A percentile compares a stretch with the other conserved stretches of the same genome.
These are phyloP conservation scores for Phytophthora sojae DNA, from an alignment of 352 stramenopile species.

Conservation along the genomic window DNA sequence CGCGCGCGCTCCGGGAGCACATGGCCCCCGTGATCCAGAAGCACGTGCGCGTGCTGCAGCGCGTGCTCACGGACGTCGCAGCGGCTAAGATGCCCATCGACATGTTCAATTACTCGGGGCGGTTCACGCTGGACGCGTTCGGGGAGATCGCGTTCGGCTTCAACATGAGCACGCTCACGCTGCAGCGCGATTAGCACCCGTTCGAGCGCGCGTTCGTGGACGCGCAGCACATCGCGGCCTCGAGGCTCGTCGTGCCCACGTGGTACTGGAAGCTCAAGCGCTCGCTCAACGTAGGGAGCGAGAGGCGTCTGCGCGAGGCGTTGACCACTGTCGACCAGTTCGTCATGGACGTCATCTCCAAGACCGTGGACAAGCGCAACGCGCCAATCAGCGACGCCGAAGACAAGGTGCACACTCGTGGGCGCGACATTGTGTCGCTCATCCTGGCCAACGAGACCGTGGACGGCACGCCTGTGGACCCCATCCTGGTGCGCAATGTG, in stretches of 20 bases:
- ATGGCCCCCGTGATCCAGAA: slow-evolving; percentile 57
- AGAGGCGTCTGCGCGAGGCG: slow-evolving; percentile 6
- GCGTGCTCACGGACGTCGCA: slow-evolving; percentile 15
- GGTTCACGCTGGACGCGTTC: slow-evolving; percentile 48
- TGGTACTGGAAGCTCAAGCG: slow-evolving; percentile 51
- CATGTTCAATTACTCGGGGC: slow-evolving; percentile 27
- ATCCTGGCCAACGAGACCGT: slow-evolving; percentile 34
- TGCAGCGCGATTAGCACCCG: slow-evolving; percentile 34
- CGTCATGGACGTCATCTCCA: slow-evolving; percentile 41
- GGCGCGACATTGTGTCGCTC: slow-evolving; percentile 41
- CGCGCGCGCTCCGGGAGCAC: slow-evolving; percentile 49
- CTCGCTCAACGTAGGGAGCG: slow-evolving; percentile 41
- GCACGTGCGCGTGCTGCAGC: slow-evolving; percentile 46
- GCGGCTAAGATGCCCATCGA: slow-evolving; percentile 21
- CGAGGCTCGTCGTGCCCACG: slow-evolving; percentile 29
- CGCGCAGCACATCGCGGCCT: slow-evolving; percentile 28
- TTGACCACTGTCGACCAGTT: slow-evolving; percentile 17
- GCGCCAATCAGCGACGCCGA: not conserved
- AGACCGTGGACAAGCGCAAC: slow-evolving; percentile 30
- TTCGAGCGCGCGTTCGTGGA: slow-evolving; percentile 43
- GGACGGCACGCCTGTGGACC: slow-evolving; percentile 35
- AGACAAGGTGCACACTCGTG: slow-evolving; percentile 1
- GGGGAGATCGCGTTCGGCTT: slow-evolving; percentile 47
- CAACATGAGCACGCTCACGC: slow-evolving; percentile 34
- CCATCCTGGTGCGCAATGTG: slow-evolving; percentile 61